phyloP scores from a whole-genome alignment of 2,329 filamentous ascomycete species.

The Chrysoporthe cubensis region DNA sequence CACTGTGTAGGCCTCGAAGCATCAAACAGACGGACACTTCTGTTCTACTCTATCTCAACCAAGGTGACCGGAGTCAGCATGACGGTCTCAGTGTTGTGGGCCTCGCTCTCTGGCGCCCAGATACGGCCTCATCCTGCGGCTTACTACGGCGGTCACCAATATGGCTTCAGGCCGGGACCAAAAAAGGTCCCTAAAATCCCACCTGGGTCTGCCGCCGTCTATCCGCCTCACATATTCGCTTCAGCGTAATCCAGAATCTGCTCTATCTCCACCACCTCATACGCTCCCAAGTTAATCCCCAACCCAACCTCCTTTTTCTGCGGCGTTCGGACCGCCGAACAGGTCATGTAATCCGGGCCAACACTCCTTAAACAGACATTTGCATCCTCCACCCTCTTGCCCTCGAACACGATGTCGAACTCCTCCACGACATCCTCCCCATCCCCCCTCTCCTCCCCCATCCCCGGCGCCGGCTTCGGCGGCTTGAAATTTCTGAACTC shows the following conservation, averaged over 20 bases:
- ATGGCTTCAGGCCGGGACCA: background rate
- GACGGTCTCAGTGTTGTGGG: background rate
- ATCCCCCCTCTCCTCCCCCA: constrained; percentile 32
- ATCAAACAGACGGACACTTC: background rate
- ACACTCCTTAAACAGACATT: constrained; percentile 49
- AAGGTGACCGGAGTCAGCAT: background rate
- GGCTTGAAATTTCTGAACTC: constrained; percentile 69
- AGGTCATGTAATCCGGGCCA: constrained; percentile 58
- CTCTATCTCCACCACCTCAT: constrained; percentile 48
- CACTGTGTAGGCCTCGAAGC: background rate
- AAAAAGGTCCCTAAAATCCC: background rate
- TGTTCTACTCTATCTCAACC: background rate
- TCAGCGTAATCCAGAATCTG: constrained; percentile 52
- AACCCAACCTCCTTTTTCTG: constrained; percentile 42
- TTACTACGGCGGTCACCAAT: background rate
- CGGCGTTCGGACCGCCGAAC: constrained; percentile 53
- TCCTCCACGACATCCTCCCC: constrained; percentile 40
- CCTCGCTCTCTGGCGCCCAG: background rate
- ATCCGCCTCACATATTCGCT: constrained; percentile 28
- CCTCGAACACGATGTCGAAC: constrained; percentile 46
- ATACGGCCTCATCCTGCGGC: constrained; percentile 9
- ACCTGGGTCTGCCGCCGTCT: background rate
- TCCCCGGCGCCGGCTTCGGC: constrained; percentile 44
- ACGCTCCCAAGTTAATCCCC: constrained; percentile 45
- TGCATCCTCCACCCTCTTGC: constrained; percentile 44